A percentile compares a stretch with the other conserved stretches of the same genome.
phyloP scores from a whole-genome alignment of 106 monocot species.

The Allium sativum region DNA sequence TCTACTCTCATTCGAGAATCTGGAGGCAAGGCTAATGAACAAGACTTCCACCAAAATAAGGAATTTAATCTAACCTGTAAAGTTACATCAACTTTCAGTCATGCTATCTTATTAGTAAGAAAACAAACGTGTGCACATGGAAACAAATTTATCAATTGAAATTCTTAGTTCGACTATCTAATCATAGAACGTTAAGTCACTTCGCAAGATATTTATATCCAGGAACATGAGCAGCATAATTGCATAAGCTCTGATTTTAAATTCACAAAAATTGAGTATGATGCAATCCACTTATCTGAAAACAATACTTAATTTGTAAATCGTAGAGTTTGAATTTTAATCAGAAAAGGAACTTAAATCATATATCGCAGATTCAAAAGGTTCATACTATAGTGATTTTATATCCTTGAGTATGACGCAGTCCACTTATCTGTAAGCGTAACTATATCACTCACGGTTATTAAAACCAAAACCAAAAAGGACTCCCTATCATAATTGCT shows the following conservation, averaged over 20 bases:
- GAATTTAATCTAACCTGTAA: constrained; percentile 56
- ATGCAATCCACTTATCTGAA: background rate
- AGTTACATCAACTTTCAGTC: constrained; percentile 5
- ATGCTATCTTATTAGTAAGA: background rate
- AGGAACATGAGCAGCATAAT: background rate
- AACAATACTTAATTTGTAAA: too few species aligned
- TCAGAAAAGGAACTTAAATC: too few species aligned
- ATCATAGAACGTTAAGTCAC: background rate
- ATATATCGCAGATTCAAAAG: too few species aligned
- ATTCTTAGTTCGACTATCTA: background rate
- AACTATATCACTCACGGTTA: too few species aligned
- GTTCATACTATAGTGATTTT: too few species aligned
- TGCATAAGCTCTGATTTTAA: background rate
- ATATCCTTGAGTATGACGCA: background rate
- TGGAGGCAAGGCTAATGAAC: constrained; percentile 59
- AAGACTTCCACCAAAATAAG: constrained; percentile 81
- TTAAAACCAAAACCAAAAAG: too few species aligned
- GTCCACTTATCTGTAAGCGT: background rate
- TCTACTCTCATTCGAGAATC: constrained; percentile 70
- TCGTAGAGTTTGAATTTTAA: too few species aligned
- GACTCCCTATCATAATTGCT: too few species aligned
- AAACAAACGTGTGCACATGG: background rate
- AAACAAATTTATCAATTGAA: background rate
- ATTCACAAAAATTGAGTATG: background rate
- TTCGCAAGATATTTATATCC: background rate